Base-by-base conservation (phyloP, 2,329 filamentous ascomycete genomes). In the Cercospora nicotianae region DNA sequence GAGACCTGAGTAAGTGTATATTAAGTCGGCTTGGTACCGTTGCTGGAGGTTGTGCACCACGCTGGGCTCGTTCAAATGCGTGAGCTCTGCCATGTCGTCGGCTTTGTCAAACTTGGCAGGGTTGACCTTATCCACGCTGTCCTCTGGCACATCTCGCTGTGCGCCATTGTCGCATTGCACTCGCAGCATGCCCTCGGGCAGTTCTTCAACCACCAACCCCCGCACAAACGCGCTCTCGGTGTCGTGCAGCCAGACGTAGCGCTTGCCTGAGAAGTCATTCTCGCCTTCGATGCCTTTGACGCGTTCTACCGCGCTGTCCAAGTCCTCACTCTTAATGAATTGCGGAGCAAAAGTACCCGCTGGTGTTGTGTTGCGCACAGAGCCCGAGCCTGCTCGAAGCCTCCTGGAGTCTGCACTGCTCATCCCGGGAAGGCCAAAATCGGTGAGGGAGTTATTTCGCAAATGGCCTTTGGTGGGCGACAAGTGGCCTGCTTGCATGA, bases 91-190 rank as follows among this genome's bases (percentile, higher is more conserved):
- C 95, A 99, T 99, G 80, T 99, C 96, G 82, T 96, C 93, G 72
- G 94, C 94, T 81, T 97, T 99, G 86, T 99, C 95, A 82, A 99
- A 99, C 79, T 99, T 99, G 76, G 94, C 94, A 58, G 95, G 95
- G 81, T 99, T 99, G 83, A 99, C 96, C 81, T 97, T 98, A 85
- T 99, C 96, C 73, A 97, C 93, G 75, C 89, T 91, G 75, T 98
- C 94, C 62, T 87, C 82, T 72, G 94, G 90, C 61, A 95, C 90
- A 77, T 96, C 91, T 73, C 93, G 90, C 88, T 97, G 93, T 74
- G 87, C 91, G 74, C 93, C 94, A 85, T 97, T 92, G 69, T 98
- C 95, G 77, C 92, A 97, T 80, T 98, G 94, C 28, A 99, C 93
- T 42, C 94, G 82, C 63, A 99, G 84, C 64, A 86, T 86, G 63